These are phyloP conservation scores for Schoenoplectus tabernaemontani DNA, from an alignment of 202 grass and related monocot species.

Conservation along the genomic window DNA sequence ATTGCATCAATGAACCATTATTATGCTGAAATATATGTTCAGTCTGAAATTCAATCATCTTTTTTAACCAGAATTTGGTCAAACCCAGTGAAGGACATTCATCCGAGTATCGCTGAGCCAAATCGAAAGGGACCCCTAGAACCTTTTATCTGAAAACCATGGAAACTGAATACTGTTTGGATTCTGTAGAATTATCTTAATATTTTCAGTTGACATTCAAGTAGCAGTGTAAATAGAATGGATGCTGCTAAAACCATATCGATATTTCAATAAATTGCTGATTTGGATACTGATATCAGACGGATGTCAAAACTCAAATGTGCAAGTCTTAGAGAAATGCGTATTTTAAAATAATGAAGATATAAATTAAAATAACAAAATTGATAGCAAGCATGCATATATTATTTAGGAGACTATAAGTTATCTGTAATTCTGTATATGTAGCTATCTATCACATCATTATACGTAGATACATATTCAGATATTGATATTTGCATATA, in stretches of 20 bases:
- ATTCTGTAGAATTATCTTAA: neutral
- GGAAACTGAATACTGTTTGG: neutral
- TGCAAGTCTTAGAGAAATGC: too few relatives aligned
- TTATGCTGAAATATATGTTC: too few relatives aligned
- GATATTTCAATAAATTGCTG: neutral
- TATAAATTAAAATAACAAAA: too few relatives aligned
- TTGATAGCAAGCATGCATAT: too few relatives aligned
- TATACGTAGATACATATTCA: neutral
- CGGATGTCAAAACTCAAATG: too few relatives aligned
- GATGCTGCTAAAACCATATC: neutral
- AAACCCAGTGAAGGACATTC: too few relatives aligned
- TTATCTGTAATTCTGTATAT: neutral
- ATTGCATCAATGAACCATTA: neutral
- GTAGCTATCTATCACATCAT: neutral
- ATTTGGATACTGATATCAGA: too few relatives aligned
- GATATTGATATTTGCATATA: neutral
- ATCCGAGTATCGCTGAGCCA: too few relatives aligned
- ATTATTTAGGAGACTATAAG: too few relatives aligned
- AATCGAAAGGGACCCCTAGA: neutral
- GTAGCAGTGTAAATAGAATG: neutral
- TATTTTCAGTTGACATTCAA: neutral
- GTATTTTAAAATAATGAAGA: too few relatives aligned
- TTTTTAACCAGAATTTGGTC: neutral
- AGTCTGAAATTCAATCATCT: too few relatives aligned
- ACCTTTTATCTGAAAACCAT: too few relatives aligned